A percentile compares a stretch with the other conserved stretches of the same genome.
Conservation (phyloP, 305 asterid species). For the Solanum hybrid region DNA sequence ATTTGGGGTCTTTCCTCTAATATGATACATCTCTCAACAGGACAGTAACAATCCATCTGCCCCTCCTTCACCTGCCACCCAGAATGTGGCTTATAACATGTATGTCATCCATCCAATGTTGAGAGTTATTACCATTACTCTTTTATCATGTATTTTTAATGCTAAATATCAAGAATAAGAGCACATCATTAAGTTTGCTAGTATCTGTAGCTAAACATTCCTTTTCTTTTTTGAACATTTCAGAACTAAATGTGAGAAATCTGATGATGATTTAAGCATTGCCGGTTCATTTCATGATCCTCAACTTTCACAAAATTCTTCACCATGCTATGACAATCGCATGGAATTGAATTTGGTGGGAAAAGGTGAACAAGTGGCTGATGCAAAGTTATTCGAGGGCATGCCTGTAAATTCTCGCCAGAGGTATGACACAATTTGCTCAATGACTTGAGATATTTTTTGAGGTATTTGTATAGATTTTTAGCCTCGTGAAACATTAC, state of each 20-base stretch:
- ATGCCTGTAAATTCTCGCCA: slow-evolving; percentile 23
- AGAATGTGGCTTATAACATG: slow-evolving; percentile 25
- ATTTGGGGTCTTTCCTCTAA: slow-evolving; percentile 10
- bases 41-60: slow-evolving; percentile 47
- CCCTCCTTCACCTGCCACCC: slow-evolving; percentile 35
- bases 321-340: slow-evolving; percentile 31
- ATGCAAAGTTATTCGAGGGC: slow-evolving; percentile 41
- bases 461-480: background rate
- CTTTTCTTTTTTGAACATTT: slow-evolving; percentile 8
- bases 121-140: slow-evolving; percentile 8
- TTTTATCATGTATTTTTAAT: background rate
- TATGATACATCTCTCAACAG: slow-evolving; percentile 31
- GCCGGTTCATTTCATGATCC: slow-evolving; percentile 35
- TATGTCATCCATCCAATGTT: slow-evolving; percentile 26
- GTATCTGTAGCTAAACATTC: background rate
- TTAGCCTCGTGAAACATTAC: slow-evolving; percentile 3
- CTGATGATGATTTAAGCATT: slow-evolving; percentile 44
- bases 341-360: slow-evolving; percentile 35
- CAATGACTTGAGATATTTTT: slow-evolving; percentile 2
- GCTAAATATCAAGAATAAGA: background rate
- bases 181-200: background rate
- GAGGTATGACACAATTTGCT: slow-evolving; percentile 29
- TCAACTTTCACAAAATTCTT: slow-evolving; percentile 16
- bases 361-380: slow-evolving; percentile 31
- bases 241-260: slow-evolving; percentile 50